These are phyloP conservation scores for Schizophyllum amplum DNA, from an alignment of 1,284 basidiomycete genomes.

Conservation along the genomic window DNA sequence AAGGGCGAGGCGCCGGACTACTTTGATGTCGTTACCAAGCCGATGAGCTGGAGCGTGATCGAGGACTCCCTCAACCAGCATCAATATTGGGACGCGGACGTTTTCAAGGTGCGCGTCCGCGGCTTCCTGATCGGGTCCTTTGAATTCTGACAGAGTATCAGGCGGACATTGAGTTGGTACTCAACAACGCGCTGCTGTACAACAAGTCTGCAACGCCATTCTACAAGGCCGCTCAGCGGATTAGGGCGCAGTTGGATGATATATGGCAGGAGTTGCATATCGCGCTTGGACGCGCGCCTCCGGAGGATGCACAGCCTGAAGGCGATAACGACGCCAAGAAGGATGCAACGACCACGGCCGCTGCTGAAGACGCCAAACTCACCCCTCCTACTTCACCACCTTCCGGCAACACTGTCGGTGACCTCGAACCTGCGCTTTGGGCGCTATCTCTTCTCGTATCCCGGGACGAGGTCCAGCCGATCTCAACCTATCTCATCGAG, in stretches of 20 bases:
- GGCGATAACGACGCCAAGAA: not conserved
- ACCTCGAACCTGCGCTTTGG: constrained; percentile 40
- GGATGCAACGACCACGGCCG: not conserved
- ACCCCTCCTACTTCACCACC: not conserved
- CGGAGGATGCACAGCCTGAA: not conserved
- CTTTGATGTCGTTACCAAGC: constrained; percentile 76
- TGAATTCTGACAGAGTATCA: constrained; percentile 21
- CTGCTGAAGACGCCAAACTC: constrained; percentile 1
- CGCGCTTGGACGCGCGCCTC: not conserved
- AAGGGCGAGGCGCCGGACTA: constrained; percentile 85
- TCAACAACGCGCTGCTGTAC: constrained; percentile 84
- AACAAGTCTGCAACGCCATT: constrained; percentile 73
- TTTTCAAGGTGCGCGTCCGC: constrained; percentile 59
- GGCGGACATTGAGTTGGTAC: constrained; percentile 78
- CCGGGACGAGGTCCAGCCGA: constrained; percentile 39
- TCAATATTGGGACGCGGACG: constrained; percentile 67
- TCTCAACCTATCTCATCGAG: constrained; percentile 43
- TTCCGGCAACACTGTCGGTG: constrained; percentile 5
- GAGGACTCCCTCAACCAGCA: constrained; percentile 72
- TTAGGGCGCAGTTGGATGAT: constrained; percentile 51
- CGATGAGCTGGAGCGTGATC: constrained; percentile 88
- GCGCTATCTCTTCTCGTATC: constrained; percentile 49
- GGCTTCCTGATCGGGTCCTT: not conserved
- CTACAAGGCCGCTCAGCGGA: constrained; percentile 65
- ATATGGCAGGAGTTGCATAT: constrained; percentile 51